These are phyloP conservation scores for Microbotryum violaceum DNA, from an alignment of 1,284 basidiomycete genomes.

Conservation along the genomic window DNA sequence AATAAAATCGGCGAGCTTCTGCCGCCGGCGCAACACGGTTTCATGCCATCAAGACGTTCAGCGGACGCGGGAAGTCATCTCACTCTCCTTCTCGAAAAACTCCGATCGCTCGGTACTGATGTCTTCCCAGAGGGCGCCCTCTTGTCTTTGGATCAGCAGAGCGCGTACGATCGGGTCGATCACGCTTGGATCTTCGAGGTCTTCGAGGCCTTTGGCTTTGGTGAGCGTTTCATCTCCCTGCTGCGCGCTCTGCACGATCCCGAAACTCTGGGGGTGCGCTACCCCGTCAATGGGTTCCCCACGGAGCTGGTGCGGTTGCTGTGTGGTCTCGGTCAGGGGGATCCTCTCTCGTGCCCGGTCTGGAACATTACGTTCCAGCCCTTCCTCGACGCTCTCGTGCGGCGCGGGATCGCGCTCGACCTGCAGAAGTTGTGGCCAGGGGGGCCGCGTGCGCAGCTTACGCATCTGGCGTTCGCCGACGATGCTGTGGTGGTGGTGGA, in stretches of 20 bases:
- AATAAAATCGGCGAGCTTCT: neutral
- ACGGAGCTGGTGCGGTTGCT: neutral
- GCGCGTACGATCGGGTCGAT: conserved; percentile 3
- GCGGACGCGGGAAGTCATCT: conserved; percentile 2
- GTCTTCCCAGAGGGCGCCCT: neutral
- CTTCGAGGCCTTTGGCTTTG: neutral
- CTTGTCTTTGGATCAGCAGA: neutral
- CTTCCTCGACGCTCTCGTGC: conserved; percentile 6
- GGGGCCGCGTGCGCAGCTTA: neutral
- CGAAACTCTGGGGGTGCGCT: neutral
- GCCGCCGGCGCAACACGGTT: neutral
- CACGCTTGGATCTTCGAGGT: conserved; percentile 3
- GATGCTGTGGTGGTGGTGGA: neutral
- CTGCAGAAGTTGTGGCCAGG: too few species aligned
- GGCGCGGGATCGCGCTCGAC: neutral
- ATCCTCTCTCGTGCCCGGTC: conserved; percentile 1
- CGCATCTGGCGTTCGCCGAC: conserved; percentile 5
- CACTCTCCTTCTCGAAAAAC: neutral
- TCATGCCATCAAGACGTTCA: neutral
- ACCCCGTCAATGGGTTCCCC: conserved; percentile 6
- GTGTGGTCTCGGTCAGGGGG: conserved; percentile 2
- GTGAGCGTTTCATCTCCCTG: neutral
- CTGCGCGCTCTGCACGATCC: neutral
- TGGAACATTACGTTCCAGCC: conserved; percentile 9
- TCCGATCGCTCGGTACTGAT: neutral